Evolutionary conservation across 768 basidiomycete genomes (phyloP), one percentile per base, ranked within the genome.

Genomic region (Sarcodon sp.): DNA sequence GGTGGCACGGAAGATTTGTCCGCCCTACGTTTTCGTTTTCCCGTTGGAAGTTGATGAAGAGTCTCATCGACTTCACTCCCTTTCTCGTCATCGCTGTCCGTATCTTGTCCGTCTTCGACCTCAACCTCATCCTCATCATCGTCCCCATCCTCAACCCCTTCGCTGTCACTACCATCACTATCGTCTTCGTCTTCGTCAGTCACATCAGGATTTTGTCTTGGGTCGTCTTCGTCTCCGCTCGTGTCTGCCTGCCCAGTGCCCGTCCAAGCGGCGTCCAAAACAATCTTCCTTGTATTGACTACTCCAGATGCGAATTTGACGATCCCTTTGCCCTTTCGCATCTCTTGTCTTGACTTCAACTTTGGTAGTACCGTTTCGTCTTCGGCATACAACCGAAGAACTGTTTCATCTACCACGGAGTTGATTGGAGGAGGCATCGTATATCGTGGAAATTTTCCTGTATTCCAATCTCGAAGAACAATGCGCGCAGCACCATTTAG

Each of bases 391-490:
- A 73, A 51, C 33, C 64, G 57, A 15, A 58, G 50, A 9, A 64
- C 50, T 27, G 60, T 51, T 49, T 51, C 4, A 52, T 53, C 49
- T 47, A 53, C 31, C 10, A 50, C 27, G 1, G 50, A 33, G 3
- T 48, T 15, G 6, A 53, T 44, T 0, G 62, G 43, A 3, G 73
- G 67, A 1, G 84, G 83, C 44, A 69, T 62, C 5, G 83, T 79
- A 65, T 85, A 92, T 51, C 83, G 76, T 21, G 78, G 73, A 56
- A 94, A 70, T 53, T 76, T 81, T 46, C 83, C 82, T 6, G 70
- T 72, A 50, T 71, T 77, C 91, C 91, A 96, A 65, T 94, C 90
- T 8, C 84, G 79, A 39, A 96, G 71, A 35, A 96, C 70, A 50
- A 83, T 70, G 16, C 85, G 80, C 11, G 86, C 82, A 4, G 91